Percentiles rank a stretch among this genome's conserved stretches.
Conservation (phyloP, 257 asterid species). For the Parsonsia alboflavescens region DNA sequence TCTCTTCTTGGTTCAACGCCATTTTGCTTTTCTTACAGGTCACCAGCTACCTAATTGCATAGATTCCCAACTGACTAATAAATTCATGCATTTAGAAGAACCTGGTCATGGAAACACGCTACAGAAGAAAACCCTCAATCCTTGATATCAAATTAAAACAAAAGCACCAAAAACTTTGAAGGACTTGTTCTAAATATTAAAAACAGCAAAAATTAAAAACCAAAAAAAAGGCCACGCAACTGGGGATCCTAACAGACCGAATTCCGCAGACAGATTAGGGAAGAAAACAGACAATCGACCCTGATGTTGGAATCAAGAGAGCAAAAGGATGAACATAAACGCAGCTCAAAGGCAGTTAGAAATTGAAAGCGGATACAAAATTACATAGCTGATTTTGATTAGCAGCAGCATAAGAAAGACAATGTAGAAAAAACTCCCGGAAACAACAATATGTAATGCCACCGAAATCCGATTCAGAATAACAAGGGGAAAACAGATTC, state of each 20-base stretch:
- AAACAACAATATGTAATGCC: neutral
- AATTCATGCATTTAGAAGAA: slow-evolving; percentile 1
- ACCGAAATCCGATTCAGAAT: slow-evolving; percentile 10
- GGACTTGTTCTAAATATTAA: slow-evolving; percentile 9
- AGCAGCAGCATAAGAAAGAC: neutral
- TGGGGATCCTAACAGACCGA: neutral
- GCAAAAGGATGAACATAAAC: neutral
- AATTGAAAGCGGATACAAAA: neutral
- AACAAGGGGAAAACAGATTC: neutral
- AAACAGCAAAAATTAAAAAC: slow-evolving; percentile 3
- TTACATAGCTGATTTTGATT: neutral
- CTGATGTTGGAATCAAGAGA: neutral
- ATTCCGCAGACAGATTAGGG: neutral
- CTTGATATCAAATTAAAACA: slow-evolving; percentile 21
- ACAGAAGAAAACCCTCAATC: slow-evolving; percentile 26
- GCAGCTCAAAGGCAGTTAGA: neutral
- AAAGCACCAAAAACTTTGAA: slow-evolving; percentile 20
- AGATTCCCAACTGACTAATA: slow-evolving; percentile 6
- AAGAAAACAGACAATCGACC: neutral
- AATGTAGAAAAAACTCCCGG: neutral
- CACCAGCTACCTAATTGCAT: neutral
- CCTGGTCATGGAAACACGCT: neutral
- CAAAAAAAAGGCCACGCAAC: neutral
- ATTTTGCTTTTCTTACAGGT: slow-evolving; percentile 21
- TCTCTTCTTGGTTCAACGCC: slow-evolving; percentile 37